These are phyloP conservation scores for Epichloe glyceriae DNA, from an alignment of 2,329 filamentous ascomycete genomes.

Conservation along the genomic window DNA sequence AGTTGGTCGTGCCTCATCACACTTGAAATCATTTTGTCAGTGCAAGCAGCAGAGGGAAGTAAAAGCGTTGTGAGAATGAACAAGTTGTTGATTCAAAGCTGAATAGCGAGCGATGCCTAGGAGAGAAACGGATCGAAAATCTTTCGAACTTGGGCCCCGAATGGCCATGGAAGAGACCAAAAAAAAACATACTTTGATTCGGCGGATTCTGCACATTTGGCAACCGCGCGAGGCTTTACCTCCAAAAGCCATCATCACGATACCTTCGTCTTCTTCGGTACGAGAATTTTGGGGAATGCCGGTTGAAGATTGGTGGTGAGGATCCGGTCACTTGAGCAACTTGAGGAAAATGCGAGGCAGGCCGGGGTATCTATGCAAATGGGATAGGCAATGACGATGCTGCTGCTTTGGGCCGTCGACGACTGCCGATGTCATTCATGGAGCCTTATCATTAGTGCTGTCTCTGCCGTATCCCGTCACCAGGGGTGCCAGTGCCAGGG, in stretches of 20 bases:
- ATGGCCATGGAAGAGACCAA: too few species aligned
- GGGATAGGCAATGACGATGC: neutral
- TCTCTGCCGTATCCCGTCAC: neutral
- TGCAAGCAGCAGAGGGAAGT: too few species aligned
- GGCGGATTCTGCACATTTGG: conserved; percentile 58
- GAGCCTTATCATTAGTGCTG: neutral
- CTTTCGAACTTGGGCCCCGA: neutral
- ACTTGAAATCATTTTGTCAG: conserved; percentile 28
- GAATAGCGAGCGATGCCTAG: too few species aligned
- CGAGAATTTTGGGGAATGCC: neutral
- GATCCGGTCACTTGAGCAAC: neutral
- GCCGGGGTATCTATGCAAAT: conserved; percentile 1
- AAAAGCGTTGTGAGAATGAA: too few species aligned
- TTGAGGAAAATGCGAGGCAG: neutral
- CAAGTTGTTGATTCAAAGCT: too few species aligned
- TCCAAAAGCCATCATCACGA: conserved; percentile 43
- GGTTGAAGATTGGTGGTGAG: neutral
- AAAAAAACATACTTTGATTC: conserved; percentile 48
- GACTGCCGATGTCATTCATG: neutral
- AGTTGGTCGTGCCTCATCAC: conserved; percentile 51
- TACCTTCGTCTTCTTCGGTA: neutral
- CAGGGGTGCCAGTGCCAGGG: too few species aligned
- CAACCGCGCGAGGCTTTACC: conserved; percentile 54
- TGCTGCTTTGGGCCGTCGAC: neutral
- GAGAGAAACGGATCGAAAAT: neutral